Percentiles rank a stretch among this genome's conserved stretches.
phyloP scores from a whole-genome alignment of 441 rosid genomes.

The Hypseocharis bilobata region DNA sequence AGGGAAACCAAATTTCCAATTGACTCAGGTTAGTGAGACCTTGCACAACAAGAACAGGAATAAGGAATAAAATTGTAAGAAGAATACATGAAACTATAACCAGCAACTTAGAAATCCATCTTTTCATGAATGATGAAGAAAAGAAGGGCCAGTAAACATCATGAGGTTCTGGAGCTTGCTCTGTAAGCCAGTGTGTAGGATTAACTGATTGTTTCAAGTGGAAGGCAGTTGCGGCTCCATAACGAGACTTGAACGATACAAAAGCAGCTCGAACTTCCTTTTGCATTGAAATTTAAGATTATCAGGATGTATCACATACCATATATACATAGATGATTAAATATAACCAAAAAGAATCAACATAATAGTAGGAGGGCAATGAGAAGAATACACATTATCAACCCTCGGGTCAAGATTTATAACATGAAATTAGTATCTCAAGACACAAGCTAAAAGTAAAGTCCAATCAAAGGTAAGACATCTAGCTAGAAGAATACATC shows the following conservation, averaged over 20 bases:
- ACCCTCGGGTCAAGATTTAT: too few relatives aligned
- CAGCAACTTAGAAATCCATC: slow-evolving; percentile 70
- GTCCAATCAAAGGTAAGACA: too few relatives aligned
- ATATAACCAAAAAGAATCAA: neutral
- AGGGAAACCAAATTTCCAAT: slow-evolving; percentile 70
- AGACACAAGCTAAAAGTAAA: too few relatives aligned
- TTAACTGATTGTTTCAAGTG: slow-evolving; percentile 70
- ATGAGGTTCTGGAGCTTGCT: slow-evolving; percentile 77
- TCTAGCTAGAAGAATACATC: too few relatives aligned
- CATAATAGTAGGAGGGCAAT: too few relatives aligned
- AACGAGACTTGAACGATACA: slow-evolving; percentile 84
- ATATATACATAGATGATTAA: neutral
- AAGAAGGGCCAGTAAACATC: slow-evolving; percentile 97
- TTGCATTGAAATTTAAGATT: slow-evolving; percentile 19
- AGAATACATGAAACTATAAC: slow-evolving; percentile 62
- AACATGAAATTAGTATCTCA: too few relatives aligned
- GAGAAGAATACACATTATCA: neutral
- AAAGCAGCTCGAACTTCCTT: slow-evolving; percentile 93
- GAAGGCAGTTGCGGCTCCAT: slow-evolving; percentile 67
- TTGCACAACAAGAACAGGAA: slow-evolving; percentile 85
- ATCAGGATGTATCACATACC: too few relatives aligned
- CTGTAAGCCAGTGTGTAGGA: slow-evolving; percentile 77
- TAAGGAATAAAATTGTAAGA: slow-evolving; percentile 69
- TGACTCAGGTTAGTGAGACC: slow-evolving; percentile 81
- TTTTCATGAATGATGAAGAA: slow-evolving; percentile 66